phyloP scores from a whole-genome alignment of 768 basidiomycete species.

The Leccinum truebloodii region DNA sequence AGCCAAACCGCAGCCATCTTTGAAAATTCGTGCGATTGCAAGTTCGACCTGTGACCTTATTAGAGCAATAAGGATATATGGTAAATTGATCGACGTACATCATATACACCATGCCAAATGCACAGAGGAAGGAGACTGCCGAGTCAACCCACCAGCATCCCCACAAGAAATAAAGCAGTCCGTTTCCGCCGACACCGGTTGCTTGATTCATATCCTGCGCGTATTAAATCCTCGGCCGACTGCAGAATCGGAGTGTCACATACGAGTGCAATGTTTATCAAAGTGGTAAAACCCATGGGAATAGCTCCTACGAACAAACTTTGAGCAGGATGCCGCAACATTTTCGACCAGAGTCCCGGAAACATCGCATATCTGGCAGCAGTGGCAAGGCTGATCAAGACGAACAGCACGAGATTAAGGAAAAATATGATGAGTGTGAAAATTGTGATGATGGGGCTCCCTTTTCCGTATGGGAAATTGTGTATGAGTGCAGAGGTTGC shows the following conservation, averaged over 20 bases:
- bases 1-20: slow-evolving; percentile 50
- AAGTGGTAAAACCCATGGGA: slow-evolving; percentile 47
- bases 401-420: slow-evolving; percentile 43
- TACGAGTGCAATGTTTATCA: slow-evolving; percentile 43
- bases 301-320: slow-evolving; percentile 45
- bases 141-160: slow-evolving; percentile 55
- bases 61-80: background rate
- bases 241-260: slow-evolving; percentile 11
- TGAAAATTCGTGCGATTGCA: slow-evolving; percentile 42
- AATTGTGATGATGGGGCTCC: slow-evolving; percentile 33
- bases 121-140: slow-evolving; percentile 40
- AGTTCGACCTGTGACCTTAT: slow-evolving; percentile 40
- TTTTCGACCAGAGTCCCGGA: slow-evolving; percentile 44
- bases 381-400: slow-evolving; percentile 34
- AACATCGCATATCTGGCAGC: slow-evolving; percentile 43
- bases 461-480: slow-evolving; percentile 44
- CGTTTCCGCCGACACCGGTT: slow-evolving; percentile 36
- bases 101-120: slow-evolving; percentile 50
- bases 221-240: background rate
- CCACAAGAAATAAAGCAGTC: slow-evolving; percentile 45
- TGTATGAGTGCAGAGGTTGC: slow-evolving; percentile 41
- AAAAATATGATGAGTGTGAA: slow-evolving; percentile 41
- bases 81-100: slow-evolving; percentile 37
- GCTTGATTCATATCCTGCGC: slow-evolving; percentile 36
- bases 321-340: slow-evolving; percentile 48